Percentiles rank a stretch among this genome's conserved stretches.
phyloP scores from a whole-genome alignment of 352 stramenopile species.

The Pythium aquatile region DNA sequence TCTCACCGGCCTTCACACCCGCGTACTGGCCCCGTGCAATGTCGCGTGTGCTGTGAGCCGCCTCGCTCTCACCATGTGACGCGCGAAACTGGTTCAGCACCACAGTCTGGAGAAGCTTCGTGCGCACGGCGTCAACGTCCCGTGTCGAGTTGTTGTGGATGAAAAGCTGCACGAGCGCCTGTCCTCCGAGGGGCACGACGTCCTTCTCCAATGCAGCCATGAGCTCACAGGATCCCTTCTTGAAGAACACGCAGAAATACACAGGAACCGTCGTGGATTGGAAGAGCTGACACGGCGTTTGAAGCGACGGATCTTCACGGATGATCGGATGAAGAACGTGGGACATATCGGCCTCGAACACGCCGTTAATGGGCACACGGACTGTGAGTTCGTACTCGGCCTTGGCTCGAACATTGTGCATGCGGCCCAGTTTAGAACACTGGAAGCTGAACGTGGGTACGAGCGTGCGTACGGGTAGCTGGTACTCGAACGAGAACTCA shows the following conservation, averaged over 20 bases:
- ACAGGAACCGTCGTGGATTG: slow-evolving; percentile 1
- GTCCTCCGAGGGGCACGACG: slow-evolving; percentile 8
- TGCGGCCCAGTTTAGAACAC: not conserved
- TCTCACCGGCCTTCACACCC: not conserved
- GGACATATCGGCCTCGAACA: not conserved
- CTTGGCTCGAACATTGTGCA: slow-evolving; percentile 6
- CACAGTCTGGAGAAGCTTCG: slow-evolving; percentile 11
- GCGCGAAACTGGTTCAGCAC: slow-evolving; percentile 4
- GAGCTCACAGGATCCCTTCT: slow-evolving; percentile 11
- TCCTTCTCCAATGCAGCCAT: slow-evolving; percentile 9
- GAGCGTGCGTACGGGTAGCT: slow-evolving; percentile 1
- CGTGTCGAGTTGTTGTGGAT: slow-evolving; percentile 12
- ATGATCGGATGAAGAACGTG: not conserved
- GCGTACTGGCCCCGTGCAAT: not conserved
- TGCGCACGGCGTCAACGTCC: not conserved
- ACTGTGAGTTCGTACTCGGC: slow-evolving; percentile 11
- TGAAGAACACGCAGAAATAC: slow-evolving; percentile 13
- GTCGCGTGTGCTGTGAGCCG: not conserved
- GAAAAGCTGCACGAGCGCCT: slow-evolving; percentile 3
- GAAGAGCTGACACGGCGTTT: not conserved
- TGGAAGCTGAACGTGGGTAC: slow-evolving; percentile 10
- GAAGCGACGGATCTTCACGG: slow-evolving; percentile 1
- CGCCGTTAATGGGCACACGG: slow-evolving; percentile 1
- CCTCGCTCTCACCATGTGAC: not conserved
- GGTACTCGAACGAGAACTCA: slow-evolving; percentile 16